A percentile compares a stretch with the other conserved stretches of the same genome.
phyloP scores from a whole-genome alignment of 1,284 basidiomycete genomes.

The Fomes fomentarius region DNA sequence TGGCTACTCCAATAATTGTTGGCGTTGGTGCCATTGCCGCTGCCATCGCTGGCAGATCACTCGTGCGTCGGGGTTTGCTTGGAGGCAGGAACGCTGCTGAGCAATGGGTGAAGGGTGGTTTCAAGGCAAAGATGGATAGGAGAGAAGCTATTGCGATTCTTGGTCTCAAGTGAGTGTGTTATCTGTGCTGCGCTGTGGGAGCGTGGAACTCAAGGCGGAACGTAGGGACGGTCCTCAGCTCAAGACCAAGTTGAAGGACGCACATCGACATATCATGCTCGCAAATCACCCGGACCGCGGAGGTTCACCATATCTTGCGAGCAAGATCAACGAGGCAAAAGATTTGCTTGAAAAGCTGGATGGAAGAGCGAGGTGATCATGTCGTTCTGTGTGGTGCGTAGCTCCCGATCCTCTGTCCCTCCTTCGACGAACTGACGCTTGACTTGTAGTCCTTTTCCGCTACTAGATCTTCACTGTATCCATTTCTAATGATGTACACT shows the following conservation, averaged over 20 bases:
- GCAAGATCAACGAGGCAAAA: constrained; percentile 96
- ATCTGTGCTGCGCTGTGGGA: not conserved
- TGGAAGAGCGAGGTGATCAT: constrained; percentile 43
- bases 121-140: constrained; percentile 95
- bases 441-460: not conserved
- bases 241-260: constrained; percentile 81
- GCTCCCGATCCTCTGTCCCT: not conserved
- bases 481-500: constrained; percentile 27
- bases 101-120: constrained; percentile 93
- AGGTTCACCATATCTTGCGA: constrained; percentile 95
- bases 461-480: constrained; percentile 22
- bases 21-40: constrained; percentile 83
- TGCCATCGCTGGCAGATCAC: constrained; percentile 75
- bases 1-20: constrained; percentile 78
- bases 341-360: constrained; percentile 76
- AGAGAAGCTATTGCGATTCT: constrained; percentile 91
- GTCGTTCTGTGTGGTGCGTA: constrained; percentile 9
- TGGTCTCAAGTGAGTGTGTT: constrained; percentile 80
- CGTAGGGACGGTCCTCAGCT: constrained; percentile 76
- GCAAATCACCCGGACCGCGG: constrained; percentile 97
- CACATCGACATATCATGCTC: constrained; percentile 91
- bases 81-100: constrained; percentile 68
- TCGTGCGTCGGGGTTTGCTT: constrained; percentile 61
- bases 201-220: not conserved
- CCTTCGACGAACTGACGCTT: not conserved